A percentile compares a stretch with the other conserved stretches of the same genome.
Conservation (phyloP, 1,139 yeast genomes). For the Scheffersomyces titani region DNA sequence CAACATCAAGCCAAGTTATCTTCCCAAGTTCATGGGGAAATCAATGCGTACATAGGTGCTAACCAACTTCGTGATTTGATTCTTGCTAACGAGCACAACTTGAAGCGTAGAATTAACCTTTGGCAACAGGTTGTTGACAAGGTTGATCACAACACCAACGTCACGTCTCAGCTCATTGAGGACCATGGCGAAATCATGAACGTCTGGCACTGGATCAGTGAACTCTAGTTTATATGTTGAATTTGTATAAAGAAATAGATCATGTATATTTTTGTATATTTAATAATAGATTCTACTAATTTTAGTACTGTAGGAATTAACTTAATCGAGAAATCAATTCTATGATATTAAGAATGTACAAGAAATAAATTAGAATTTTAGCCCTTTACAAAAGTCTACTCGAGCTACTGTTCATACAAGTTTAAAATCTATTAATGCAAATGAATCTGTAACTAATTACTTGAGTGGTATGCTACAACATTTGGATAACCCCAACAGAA, state of each 20-base stretch:
- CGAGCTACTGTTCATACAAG: background rate
- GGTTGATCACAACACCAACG: constrained; percentile 68
- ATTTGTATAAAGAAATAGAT: background rate
- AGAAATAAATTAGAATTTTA: too few species aligned
- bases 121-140: constrained; percentile 66
- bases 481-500: constrained; percentile 48
- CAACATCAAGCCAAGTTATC: constrained; percentile 36
- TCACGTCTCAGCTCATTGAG: constrained; percentile 62
- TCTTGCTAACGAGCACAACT: constrained; percentile 46
- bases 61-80: constrained; percentile 78
- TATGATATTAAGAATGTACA: too few species aligned
- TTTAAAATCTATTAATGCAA: background rate
- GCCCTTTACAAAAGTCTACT: too few species aligned
- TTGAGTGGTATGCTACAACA: constrained; percentile 25
- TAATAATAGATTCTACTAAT: background rate
- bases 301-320: too few species aligned
- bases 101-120: constrained; percentile 45
- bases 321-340: too few species aligned
- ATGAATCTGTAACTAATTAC: background rate
- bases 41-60: constrained; percentile 59
- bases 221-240: constrained; percentile 8
- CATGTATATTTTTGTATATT: background rate
- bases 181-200: constrained; percentile 84
- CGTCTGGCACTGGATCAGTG: constrained; percentile 88
- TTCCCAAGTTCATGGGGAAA: constrained; percentile 37